Evolutionary conservation across 192 early-diverging fungal genomes (phyloP), one percentile per base, ranked within the genome.

Genomic region (Entomortierella chlamydospora): DNA sequence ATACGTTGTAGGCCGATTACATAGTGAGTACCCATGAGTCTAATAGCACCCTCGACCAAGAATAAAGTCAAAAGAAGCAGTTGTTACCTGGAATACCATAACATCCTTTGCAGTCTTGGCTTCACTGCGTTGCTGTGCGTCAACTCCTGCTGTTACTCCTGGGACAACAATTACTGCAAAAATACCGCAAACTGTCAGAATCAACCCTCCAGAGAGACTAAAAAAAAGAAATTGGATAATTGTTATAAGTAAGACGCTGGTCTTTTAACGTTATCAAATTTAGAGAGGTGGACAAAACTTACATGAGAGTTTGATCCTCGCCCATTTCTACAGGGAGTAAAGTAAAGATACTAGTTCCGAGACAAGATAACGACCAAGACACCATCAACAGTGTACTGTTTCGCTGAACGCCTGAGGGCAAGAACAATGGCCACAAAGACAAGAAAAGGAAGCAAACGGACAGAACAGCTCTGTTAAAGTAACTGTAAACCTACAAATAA

Each of bases 291-390:
- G 30, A 33, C 15, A 49, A 2, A 56, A 30, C 82, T 81, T 83
- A 89, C 88, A 95, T 92, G 29, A 95, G 81, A 5, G 70, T 64
- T 49, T 92, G 70, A 64, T 93, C 87, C 65, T 94, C 93, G 51
- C 89, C 91, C 71, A 89, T 91, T 61, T 97, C 97, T 17, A 97
- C 95, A 0, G 95, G 95, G 34, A 98, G 85, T 58, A 97, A 72
- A 1, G 94, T 95, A 73, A 98, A 98, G 18, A 93, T 78, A 64
- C 95, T 93, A 1, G 93, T 94, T 52, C 82, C 65, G 8, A 94
- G 43, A 65, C 94, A 95, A 20, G 85, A 82, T 0, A 85, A 52
- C 5, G 83, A 72, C 97, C 97, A 98, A 11, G 84, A 50, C 0
- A 60, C 52, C 34, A 94, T 76, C n/a, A 93, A 70, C 34, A 61